These are phyloP conservation scores for Dentipellis fragilis DNA, from an alignment of 768 basidiomycete genomes.

Conservation along the genomic window DNA sequence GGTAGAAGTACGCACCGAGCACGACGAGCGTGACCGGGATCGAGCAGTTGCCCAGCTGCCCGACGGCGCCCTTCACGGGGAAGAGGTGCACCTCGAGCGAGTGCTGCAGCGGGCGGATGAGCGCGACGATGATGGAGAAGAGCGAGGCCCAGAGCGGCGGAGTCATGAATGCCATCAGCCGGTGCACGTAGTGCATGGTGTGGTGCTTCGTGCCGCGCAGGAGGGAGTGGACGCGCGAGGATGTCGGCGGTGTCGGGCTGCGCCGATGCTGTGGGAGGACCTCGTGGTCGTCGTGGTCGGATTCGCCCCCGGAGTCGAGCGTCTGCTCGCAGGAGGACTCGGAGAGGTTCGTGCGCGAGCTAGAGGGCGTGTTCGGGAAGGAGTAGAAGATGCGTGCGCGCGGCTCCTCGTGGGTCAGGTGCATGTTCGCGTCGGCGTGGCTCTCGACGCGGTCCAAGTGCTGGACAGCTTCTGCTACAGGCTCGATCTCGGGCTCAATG, in stretches of 20 bases:
- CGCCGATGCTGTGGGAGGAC: conserved; percentile 11
- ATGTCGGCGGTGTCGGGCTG: conserved; percentile 11
- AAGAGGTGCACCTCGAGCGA: conserved; percentile 51
- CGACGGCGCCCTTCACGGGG: conserved; percentile 60
- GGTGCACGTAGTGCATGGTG: conserved; percentile 23
- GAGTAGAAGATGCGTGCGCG: conserved; percentile 42
- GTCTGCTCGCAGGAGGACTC: conserved; percentile 6
- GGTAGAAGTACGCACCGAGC: conserved; percentile 86
- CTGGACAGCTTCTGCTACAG: background rate
- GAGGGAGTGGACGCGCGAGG: conserved; percentile 13
- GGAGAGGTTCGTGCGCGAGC: conserved; percentile 1
- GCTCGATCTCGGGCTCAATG: background rate
- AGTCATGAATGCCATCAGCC: conserved; percentile 72
- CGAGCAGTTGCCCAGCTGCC: conserved; percentile 61
- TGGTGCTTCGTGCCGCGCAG: conserved; percentile 19
- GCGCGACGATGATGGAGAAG: conserved; percentile 66
- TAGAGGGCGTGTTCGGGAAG: conserved; percentile 48
- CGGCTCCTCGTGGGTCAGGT: conserved; percentile 19
- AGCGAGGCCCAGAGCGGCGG: conserved; percentile 79
- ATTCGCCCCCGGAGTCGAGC: conserved; percentile 16
- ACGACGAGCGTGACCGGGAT: conserved; percentile 88
- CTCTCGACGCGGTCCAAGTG: conserved; percentile 4
- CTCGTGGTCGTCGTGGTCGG: conserved; percentile 15
- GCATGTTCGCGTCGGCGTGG: conserved; percentile 6
- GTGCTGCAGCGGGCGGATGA: conserved; percentile 66